Conservation (phyloP, 768 basidiomycete genomes). For the Hysterangium stoloniferum region DNA sequence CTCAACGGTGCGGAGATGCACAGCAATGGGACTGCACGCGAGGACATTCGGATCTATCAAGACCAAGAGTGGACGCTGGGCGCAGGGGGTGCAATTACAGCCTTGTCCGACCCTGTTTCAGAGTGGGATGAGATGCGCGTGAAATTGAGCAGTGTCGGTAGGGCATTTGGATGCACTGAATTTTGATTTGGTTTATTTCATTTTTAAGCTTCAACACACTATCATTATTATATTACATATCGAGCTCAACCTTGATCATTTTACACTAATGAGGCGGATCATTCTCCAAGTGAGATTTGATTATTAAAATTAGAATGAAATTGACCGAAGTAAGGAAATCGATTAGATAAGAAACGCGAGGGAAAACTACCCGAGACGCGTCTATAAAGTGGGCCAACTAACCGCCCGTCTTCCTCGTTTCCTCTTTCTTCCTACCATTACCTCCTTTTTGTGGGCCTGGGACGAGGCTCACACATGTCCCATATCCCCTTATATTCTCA, state of each 20-base stretch:
- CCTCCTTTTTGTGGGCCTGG: neutral
- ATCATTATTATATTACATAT: conserved; percentile 2
- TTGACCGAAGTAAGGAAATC: neutral
- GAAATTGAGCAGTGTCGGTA: conserved; percentile 76
- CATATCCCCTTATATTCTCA: conserved; percentile 10
- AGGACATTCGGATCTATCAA: too few species aligned
- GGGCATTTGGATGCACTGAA: conserved; percentile 41
- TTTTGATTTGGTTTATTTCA: neutral
- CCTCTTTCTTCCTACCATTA: conserved; percentile 1
- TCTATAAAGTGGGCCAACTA: conserved; percentile 12
- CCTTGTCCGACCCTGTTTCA: conserved; percentile 71
- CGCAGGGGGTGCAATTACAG: conserved; percentile 95
- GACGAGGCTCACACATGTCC: conserved; percentile 7
- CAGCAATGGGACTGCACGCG: neutral
- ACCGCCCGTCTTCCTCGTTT: conserved; percentile 1
- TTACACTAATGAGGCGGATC: neutral
- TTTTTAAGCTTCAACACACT: neutral
- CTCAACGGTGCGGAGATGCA: conserved; percentile 19
- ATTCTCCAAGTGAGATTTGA: neutral
- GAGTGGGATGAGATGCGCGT: conserved; percentile 94
- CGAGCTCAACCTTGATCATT: conserved; percentile 11
- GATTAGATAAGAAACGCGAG: conserved; percentile 11
- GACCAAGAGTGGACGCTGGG: conserved; percentile 66
- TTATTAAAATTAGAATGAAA: neutral
- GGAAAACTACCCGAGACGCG: conserved; percentile 8